These are phyloP conservation scores for Tritrichomonas musculus DNA, from an alignment of 208 protist genomes.

Conservation along the genomic window DNA sequence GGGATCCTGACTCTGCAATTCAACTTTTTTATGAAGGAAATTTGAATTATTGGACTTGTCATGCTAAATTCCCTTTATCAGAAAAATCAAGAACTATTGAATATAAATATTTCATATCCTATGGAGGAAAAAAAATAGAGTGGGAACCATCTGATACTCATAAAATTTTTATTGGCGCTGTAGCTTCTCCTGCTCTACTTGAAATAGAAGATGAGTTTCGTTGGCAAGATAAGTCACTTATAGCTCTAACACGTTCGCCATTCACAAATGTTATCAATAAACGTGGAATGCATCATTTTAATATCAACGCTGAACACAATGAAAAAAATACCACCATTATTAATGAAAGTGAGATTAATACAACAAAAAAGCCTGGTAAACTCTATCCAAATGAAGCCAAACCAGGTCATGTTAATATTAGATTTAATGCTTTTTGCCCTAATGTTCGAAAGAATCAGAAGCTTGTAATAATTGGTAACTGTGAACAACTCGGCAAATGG, in stretches of 20 bases:
- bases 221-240: background rate
- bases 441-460: background rate
- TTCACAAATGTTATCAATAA: background rate
- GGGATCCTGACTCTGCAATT: background rate
- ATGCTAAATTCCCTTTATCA: background rate
- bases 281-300: background rate
- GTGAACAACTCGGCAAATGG: background rate
- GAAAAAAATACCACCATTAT: no score
- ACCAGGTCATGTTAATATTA: background rate
- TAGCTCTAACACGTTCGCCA: background rate
- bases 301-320: no score
- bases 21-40: background rate
- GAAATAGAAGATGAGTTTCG: background rate
- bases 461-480: background rate
- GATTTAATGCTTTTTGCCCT: background rate
- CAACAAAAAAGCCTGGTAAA: background rate
- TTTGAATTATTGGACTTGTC: background rate
- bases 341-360: background rate
- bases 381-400: background rate
- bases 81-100: background rate
- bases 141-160: background rate
- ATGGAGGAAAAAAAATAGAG: background rate
- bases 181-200: background rate
- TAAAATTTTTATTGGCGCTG: background rate
- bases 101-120: background rate